Evolutionary conservation across 1,139 yeast species (phyloP).

Genomic region (Arxiozyma slooffiae): DNA sequence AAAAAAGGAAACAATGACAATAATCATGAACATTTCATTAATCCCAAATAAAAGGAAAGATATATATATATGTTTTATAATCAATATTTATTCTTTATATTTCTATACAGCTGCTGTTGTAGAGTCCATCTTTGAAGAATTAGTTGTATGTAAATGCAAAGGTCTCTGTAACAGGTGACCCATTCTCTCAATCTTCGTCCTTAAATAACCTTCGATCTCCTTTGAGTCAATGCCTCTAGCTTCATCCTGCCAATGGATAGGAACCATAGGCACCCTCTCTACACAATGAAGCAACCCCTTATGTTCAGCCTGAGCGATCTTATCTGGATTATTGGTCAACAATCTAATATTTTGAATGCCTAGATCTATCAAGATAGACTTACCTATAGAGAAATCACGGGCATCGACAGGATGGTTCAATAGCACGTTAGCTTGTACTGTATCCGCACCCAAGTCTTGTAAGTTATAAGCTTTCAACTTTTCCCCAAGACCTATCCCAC

Average conservation of each 20-base stretch:
- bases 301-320: conserved; percentile 67
- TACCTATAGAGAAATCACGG: conserved; percentile 84
- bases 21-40: not conserved
- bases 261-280: conserved; percentile 93
- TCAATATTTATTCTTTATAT: not conserved
- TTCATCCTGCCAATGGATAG: conserved; percentile 73
- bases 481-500: conserved; percentile 96
- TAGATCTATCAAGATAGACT: conserved; percentile 79
- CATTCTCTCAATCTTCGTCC: conserved; percentile 94
- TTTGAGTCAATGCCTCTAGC: conserved; percentile 62
- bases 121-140: not conserved
- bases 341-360: conserved; percentile 65
- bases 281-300: conserved; percentile 30
- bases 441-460: conserved; percentile 97
- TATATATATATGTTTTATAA: not conserved
- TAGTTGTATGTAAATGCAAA: conserved; percentile 32
- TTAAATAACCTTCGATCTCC: conserved; percentile 85
- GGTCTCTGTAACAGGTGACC: conserved; percentile 78
- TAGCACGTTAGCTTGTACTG: conserved; percentile 89
- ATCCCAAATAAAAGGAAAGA: not conserved
- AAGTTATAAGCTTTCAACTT: conserved; percentile 92
- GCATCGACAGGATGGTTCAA: conserved; percentile 96
- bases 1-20: conserved; percentile 3
- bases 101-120: conserved; percentile 2
- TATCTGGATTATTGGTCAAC: conserved; percentile 92